These are phyloP conservation scores for Pythium aquatile DNA, from an alignment of 352 stramenopile genomes.

Conservation along the genomic window DNA sequence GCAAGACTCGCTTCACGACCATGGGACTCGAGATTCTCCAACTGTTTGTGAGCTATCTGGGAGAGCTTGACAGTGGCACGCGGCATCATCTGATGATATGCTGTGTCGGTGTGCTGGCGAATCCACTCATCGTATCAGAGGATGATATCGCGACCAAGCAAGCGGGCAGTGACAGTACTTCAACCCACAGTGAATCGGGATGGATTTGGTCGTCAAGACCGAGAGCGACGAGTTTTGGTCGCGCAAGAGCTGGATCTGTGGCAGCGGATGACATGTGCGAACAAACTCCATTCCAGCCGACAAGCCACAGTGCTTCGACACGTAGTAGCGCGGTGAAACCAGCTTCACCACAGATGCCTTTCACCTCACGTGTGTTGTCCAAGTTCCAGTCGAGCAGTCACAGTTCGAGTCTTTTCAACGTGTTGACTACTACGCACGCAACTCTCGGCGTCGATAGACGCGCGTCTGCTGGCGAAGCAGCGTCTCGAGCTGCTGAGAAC, in stretches of 20 bases:
- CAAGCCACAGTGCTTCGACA: background rate
- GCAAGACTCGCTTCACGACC: slow-evolving; percentile 66
- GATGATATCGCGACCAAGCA: slow-evolving; percentile 38
- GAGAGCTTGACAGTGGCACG: slow-evolving; percentile 37
- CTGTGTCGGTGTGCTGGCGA: slow-evolving; percentile 50
- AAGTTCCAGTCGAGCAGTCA: slow-evolving; percentile 55
- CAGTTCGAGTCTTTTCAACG: slow-evolving; percentile 58
- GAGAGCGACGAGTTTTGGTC: slow-evolving; percentile 11
- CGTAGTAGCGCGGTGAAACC: slow-evolving; percentile 18
- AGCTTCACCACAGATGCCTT: slow-evolving; percentile 37
- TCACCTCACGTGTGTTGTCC: slow-evolving; percentile 78
- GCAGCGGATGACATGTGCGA: background rate
- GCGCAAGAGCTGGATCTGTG: background rate
- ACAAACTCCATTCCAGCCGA: slow-evolving; percentile 19
- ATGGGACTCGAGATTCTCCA: slow-evolving; percentile 74
- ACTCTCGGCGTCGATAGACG: slow-evolving; percentile 8
- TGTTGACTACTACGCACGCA: slow-evolving; percentile 35
- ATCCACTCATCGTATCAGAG: slow-evolving; percentile 53
- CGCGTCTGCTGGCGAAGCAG: slow-evolving; percentile 12
- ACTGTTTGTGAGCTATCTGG: slow-evolving; percentile 63
- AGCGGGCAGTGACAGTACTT: background rate
- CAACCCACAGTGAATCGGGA: slow-evolving; percentile 16
- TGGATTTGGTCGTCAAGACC: slow-evolving; percentile 23
- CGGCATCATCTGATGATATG: slow-evolving; percentile 65
- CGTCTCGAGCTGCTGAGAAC: background rate